phyloP scores from a whole-genome alignment of 805 yeast species.

The Kuraishia molischiana region DNA sequence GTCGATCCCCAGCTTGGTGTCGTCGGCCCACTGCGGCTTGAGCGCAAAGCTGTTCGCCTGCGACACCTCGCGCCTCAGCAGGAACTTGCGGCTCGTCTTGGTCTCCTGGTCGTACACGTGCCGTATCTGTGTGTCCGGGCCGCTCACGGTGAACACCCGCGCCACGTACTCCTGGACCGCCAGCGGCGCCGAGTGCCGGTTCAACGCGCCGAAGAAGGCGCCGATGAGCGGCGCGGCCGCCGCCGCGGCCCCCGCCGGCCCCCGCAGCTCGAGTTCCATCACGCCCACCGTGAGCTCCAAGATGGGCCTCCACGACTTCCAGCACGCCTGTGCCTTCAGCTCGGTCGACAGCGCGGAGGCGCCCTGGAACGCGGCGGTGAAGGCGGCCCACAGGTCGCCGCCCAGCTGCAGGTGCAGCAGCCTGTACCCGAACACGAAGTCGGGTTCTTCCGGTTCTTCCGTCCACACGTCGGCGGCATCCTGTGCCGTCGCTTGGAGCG shows the following conservation, averaged over 20 bases:
- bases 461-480: no score
- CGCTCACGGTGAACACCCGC: background rate
- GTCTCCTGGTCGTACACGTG: conserved; percentile 2
- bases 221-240: no score
- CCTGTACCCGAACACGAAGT: background rate
- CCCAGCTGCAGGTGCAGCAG: background rate
- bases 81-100: background rate
- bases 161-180: background rate
- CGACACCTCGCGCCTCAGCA: background rate
- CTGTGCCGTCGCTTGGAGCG: no score
- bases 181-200: background rate
- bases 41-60: background rate
- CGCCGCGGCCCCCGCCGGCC: no score
- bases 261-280: background rate
- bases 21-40: background rate
- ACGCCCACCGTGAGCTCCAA: background rate
- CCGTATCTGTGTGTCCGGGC: background rate
- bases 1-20: background rate
- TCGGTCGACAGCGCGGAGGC: conserved; percentile 1
- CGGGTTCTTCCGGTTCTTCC: no score
- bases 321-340: background rate
- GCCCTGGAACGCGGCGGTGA: background rate
- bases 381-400: conserved; percentile 1
- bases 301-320: conserved; percentile 2
- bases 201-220: background rate